Conservation (phyloP, 2,329 filamentous ascomycete species). For the Aspergillus costaricaensis region DNA sequence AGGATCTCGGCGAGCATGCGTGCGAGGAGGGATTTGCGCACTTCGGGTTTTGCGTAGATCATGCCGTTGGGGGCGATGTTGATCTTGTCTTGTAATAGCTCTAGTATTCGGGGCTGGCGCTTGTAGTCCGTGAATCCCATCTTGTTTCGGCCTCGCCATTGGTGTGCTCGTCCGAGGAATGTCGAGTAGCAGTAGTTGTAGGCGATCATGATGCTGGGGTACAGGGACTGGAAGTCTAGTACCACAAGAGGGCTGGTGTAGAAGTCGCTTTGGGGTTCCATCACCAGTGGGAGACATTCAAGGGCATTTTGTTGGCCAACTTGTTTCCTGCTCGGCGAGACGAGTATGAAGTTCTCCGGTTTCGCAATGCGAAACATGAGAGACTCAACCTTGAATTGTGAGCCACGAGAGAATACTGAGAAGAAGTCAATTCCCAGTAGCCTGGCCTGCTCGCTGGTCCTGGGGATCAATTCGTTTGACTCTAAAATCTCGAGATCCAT, state of each 20-base stretch:
- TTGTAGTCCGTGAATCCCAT: constrained; percentile 92
- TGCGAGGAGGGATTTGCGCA: constrained; percentile 86
- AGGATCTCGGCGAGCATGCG: constrained; percentile 97
- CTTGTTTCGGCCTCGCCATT: constrained; percentile 89
- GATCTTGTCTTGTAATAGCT: constrained; percentile 78
- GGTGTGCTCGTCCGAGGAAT: constrained; percentile 79
- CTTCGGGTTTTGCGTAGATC: constrained; percentile 84
- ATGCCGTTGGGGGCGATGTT: constrained; percentile 96
- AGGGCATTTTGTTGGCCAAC: constrained; percentile 92
- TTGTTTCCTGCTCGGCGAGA: constrained; percentile 88
- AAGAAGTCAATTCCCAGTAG: constrained; percentile 95
- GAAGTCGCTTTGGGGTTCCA: constrained; percentile 95
- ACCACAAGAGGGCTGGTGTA: constrained; percentile 89
- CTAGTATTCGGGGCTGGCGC: constrained; percentile 72
- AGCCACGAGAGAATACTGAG: constrained; percentile 90
- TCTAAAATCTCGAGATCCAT: constrained; percentile 90
- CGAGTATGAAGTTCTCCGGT: constrained; percentile 87
- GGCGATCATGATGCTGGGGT: constrained; percentile 97
- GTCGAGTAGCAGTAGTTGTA: constrained; percentile 99
- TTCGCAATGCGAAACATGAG: constrained; percentile 99
- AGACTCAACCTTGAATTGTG: constrained; percentile 97
- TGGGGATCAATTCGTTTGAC: constrained; percentile 80
- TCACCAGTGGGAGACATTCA: constrained; percentile 90
- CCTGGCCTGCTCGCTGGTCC: constrained; percentile 92
- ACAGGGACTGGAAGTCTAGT: constrained; percentile 92